phyloP scores from a whole-genome alignment of 371 early-diverging fungal genomes.

The Smittium mucronatum region DNA sequence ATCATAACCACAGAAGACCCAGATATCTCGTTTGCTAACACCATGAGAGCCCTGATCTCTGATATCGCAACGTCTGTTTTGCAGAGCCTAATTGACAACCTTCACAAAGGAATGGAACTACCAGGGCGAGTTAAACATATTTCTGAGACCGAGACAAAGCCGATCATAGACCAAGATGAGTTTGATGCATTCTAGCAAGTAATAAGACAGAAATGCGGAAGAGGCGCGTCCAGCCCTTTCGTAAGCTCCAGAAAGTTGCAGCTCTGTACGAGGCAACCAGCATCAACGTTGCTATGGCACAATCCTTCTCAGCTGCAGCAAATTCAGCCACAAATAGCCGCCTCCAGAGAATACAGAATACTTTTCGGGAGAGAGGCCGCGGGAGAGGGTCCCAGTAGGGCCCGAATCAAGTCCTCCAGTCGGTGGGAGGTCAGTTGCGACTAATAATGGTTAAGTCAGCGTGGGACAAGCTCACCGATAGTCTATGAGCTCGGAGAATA shows the following conservation, averaged over 20 bases:
- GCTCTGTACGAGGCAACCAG: neutral
- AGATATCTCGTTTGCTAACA: neutral
- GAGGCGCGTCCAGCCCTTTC: neutral
- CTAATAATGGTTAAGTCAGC: neutral
- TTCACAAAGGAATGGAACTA: neutral
- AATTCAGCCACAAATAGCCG: neutral
- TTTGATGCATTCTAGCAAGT: neutral
- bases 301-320: neutral
- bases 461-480: neutral
- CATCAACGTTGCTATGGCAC: neutral
- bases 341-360: neutral
- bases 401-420: neutral
- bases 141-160: neutral
- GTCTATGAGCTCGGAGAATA: neutral
- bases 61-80: neutral
- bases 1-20: neutral
- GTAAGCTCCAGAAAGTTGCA: neutral
- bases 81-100: neutral
- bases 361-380: neutral
- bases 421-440: neutral
- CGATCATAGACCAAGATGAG: neutral
- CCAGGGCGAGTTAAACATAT: neutral
- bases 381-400: neutral
- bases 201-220: neutral
- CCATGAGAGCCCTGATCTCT: constrained; percentile 1